phyloP scores from a whole-genome alignment of 305 asterid species.

The Fraxinus floribunda region DNA sequence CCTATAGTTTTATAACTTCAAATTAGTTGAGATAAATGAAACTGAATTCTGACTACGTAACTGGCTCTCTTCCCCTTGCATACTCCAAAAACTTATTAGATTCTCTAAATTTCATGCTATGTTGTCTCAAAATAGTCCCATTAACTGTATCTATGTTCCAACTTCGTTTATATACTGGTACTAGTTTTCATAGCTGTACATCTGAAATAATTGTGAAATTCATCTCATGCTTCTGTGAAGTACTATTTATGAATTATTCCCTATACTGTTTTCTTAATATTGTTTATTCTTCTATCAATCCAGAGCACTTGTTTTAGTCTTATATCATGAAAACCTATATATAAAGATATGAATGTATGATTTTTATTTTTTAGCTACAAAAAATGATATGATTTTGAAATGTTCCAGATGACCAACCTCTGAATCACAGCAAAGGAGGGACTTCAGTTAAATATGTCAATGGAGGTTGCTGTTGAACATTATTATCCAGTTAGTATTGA shows the following conservation, averaged over 20 bases:
- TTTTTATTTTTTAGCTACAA: constrained; percentile 2
- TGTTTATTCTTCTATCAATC: constrained; percentile 11
- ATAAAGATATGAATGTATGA: not conserved
- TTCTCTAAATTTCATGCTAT: not conserved
- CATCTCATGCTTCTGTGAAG: not conserved
- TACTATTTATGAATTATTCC: not conserved
- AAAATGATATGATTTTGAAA: constrained; percentile 20
- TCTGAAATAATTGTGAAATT: not conserved
- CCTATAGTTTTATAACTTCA: not conserved
- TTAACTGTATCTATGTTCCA: not conserved
- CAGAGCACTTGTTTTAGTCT: not conserved
- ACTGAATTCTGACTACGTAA: not conserved
- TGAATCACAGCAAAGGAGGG: constrained; percentile 44
- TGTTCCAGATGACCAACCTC: constrained; percentile 50
- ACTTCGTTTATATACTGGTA: not conserved
- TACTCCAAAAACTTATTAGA: not conserved
- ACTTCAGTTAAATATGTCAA: constrained; percentile 66
- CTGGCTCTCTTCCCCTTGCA: not conserved
- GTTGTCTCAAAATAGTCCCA: not conserved
- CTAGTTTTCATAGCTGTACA: not conserved
- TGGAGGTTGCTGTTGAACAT: constrained; percentile 66
- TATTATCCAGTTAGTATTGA: constrained; percentile 13
- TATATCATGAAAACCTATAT: not conserved
- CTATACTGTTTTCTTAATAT: constrained; percentile 5
- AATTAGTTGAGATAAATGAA: constrained; percentile 15